phyloP scores from a whole-genome alignment of 2,329 filamentous ascomycete species.

The Pseudodiploospora longispora region DNA sequence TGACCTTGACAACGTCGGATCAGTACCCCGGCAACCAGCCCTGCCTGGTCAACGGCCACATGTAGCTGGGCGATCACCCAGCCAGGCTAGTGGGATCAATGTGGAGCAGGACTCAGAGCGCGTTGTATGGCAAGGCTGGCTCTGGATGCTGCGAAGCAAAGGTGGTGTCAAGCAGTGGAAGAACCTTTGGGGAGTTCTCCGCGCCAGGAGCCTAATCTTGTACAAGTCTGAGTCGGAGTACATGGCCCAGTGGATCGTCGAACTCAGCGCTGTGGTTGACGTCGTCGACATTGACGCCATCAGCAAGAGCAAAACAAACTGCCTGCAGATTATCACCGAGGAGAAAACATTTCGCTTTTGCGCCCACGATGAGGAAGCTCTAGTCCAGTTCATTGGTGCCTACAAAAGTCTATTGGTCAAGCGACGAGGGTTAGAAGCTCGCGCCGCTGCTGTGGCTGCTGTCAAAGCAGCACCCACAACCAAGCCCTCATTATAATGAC shows the following conservation, averaged over 20 bases:
- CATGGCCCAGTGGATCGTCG: constrained; percentile 72
- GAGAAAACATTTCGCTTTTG: constrained; percentile 78
- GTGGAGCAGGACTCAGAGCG: constrained; percentile 65
- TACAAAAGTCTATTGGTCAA: constrained; percentile 80
- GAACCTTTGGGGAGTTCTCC: constrained; percentile 84
- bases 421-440: constrained; percentile 54
- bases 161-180: constrained; percentile 88
- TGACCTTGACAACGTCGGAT: background rate
- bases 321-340: constrained; percentile 88
- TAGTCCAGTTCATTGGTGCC: constrained; percentile 79
- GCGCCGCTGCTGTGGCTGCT: constrained; percentile 24
- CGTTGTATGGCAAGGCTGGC: constrained; percentile 88
- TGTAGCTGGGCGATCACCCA: constrained; percentile 38
- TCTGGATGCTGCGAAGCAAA: constrained; percentile 76
- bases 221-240: constrained; percentile 95
- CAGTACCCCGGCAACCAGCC: constrained; percentile 1
- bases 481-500: constrained; percentile 5
- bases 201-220: constrained; percentile 73
- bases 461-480: background rate
- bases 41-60: constrained; percentile 5
- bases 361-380: constrained; percentile 68
- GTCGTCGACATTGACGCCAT: constrained; percentile 88
- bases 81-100: constrained; percentile 49
- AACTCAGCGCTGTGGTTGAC: constrained; percentile 72
- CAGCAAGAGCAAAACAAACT: constrained; percentile 75